These are phyloP conservation scores for Trichoderma aggressivum DNA, from an alignment of 2,329 filamentous ascomycete species.

Conservation along the genomic window DNA sequence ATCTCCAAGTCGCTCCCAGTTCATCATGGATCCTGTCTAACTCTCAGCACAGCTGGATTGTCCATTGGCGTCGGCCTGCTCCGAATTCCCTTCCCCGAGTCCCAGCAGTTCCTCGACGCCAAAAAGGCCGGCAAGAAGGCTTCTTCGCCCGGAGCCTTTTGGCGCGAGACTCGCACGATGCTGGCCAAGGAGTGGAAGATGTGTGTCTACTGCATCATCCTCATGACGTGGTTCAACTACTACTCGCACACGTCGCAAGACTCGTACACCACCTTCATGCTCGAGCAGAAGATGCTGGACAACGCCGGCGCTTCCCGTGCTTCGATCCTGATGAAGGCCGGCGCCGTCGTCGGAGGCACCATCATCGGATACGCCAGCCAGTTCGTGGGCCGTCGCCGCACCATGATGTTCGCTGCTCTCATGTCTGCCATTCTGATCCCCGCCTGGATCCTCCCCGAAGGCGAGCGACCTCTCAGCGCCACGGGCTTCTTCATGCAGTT, in stretches of 20 bases:
- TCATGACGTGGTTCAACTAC: slow-evolving; percentile 75
- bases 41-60: slow-evolving; percentile 47
- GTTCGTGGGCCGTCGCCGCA: slow-evolving; percentile 68
- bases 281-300: slow-evolving; percentile 64
- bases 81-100: slow-evolving; percentile 68
- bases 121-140: slow-evolving; percentile 56
- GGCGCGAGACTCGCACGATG: slow-evolving; percentile 66
- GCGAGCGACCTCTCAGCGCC: slow-evolving; percentile 57
- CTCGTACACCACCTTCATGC: slow-evolving; percentile 78
- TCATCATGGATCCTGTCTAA: not conserved
- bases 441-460: slow-evolving; percentile 66
- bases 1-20: not conserved
- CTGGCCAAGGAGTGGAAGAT: slow-evolving; percentile 69
- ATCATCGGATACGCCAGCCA: slow-evolving; percentile 73
- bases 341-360: slow-evolving; percentile 70
- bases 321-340: slow-evolving; percentile 77
- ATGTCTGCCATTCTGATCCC: slow-evolving; percentile 62
- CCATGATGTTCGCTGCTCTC: slow-evolving; percentile 60
- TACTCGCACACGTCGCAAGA: slow-evolving; percentile 80
- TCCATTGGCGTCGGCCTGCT: slow-evolving; percentile 67
- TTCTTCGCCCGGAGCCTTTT: slow-evolving; percentile 54
- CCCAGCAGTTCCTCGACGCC: slow-evolving; percentile 69
- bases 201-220: slow-evolving; percentile 70
- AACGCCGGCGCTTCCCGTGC: slow-evolving; percentile 65
- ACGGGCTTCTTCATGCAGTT: slow-evolving; percentile 68